Evolutionary conservation across 352 stramenopile species (phyloP), one percentile per base, ranked within the genome.

Genomic region (Phytopythium aichiense): DNA sequence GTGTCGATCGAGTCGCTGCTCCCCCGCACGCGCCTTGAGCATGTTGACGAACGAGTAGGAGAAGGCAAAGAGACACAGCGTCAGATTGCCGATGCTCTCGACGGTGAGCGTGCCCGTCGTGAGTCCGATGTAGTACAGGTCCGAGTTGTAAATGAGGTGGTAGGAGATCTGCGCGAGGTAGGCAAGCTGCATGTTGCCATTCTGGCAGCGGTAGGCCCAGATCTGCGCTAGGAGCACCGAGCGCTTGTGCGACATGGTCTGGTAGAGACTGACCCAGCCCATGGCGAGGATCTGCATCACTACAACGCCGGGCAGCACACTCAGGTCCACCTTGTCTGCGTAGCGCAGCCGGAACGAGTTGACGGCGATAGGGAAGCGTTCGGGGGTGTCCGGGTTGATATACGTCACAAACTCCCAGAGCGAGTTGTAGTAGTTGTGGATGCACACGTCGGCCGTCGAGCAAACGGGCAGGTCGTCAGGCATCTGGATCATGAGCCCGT

Each of bases 381-480:
- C 55, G 13, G 7, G 49, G 37, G 18, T 64, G 18, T 28, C 55
- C 16, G 54, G 58, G 2, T 57, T 16, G 12, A 71, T 51, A 0
- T 50, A 66, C 0, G 56, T 67, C 16, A 73, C 28, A 51, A 61
- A 73, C 50, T 73, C 63, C 67, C 67, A 73, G 0, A 73, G 56
- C 9, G 67, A 73, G 45, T 67, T 70, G 43, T 70, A 70, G 63
- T 70, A 73, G 50, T 70, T 73, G 46, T 70, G 67, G 28, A 76
- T 66, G 23, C 69, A 76, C 31, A 76, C 38, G 25, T 66, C 66
- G 18, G 66, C 59, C 0, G 66, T 73, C 25, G 65, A 73, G 42
- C 69, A 76, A 13, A 76, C 16, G 16, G 69, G 65, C 9, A 76
- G 66, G 20, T 76, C 69, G 25, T 76, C 69, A 0, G 66, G 69